phyloP scores from a whole-genome alignment of 192 early-diverging fungal genomes.

The Piromyces finnis region DNA sequence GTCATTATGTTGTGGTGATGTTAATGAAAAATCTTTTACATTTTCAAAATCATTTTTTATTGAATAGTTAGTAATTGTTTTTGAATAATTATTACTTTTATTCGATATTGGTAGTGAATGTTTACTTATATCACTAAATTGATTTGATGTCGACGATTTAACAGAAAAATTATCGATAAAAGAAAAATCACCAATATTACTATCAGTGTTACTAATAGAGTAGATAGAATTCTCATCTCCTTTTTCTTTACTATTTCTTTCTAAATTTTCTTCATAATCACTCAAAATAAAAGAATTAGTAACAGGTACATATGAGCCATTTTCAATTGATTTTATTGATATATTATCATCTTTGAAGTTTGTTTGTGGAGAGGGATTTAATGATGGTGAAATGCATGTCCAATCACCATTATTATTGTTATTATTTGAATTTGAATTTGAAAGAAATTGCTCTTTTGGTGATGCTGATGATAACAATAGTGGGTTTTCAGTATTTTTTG shows the following conservation, averaged over 20 bases:
- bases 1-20: not conserved
- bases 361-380: not conserved
- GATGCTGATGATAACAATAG: too few relatives aligned
- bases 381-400: not conserved
- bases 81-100: not conserved
- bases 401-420: not conserved
- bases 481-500: too few relatives aligned
- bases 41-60: not conserved
- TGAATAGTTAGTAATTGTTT: not conserved
- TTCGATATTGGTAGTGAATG: not conserved
- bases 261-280: not conserved
- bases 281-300: not conserved
- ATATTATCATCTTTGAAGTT: not conserved
- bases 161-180: not conserved
- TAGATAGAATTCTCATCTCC: not conserved
- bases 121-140: not conserved
- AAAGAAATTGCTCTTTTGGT: too few relatives aligned
- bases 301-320: not conserved
- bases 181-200: not conserved
- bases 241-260: too few relatives aligned
- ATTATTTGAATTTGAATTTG: too few relatives aligned
- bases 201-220: not conserved
- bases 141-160: not conserved
- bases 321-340: not conserved
- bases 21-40: not conserved